Evolutionary conservation across 768 basidiomycete species (phyloP), one percentile per base, ranked within the genome.

Genomic region (Boletus pseudopeckii): DNA sequence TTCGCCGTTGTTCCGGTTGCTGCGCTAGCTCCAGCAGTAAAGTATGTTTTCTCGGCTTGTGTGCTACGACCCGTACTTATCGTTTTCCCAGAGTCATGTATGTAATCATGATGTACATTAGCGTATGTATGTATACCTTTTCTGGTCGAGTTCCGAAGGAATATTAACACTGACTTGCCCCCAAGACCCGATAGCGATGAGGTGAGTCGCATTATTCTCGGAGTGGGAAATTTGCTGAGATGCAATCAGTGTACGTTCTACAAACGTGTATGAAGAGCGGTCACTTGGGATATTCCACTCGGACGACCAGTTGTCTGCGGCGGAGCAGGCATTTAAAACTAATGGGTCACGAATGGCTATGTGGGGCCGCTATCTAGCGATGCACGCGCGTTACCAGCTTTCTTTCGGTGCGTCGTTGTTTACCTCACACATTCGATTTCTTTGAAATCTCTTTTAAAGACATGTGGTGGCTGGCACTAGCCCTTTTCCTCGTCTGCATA

Each of bases 61-160:
- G 37, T 15, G n/a, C 15, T 3, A n/a, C 8, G 4, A 14, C 45
- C 15, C 39, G 8, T 45, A 17, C 33, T 58, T 20, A 59, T 28
- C 11, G 24, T 20, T 49, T 20, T 42, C 2, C 24, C 61, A 92
- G 89, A 66, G 89, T 95, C 0, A 69, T 95, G 39, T 95, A 88
- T 65, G 84, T 91, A 3, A 77, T 94, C 63, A 96, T 94, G 94
- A 98, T 96, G 94, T 92, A 90, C 64, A 83, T 92, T 61, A 85
- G 84, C 62, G 80, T 88, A 56, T 88, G 89, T 90, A 62, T 72
- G 85, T 80, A 48, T 61, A 45, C 36, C 51, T 28, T 56, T 53
- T 30, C 33, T 39, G 13, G 39, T 48, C 33, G 17, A 32, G 7
- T 46, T 13, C 32, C 30, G 36, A 38, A 28, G 17, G 30, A 22